Evolutionary conservation across 2,329 filamentous ascomycete genomes (phyloP), one percentile per base, ranked within the genome.

Genomic region (Alternaria infectoria): DNA sequence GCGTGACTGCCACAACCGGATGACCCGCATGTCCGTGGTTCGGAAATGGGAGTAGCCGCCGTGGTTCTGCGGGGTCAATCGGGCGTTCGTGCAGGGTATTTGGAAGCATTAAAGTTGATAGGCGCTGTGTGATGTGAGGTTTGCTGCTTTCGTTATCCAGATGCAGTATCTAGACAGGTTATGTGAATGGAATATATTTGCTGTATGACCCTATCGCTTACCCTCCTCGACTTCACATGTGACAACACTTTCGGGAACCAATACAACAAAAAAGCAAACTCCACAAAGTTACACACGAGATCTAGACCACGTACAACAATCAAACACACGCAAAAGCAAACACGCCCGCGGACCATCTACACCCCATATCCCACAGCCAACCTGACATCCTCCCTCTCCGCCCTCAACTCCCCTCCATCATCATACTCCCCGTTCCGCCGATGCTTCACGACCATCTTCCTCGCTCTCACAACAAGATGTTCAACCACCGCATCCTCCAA

Each of bases 391-490:
- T 61, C 32, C 8, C 7, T 36, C 19, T 61, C 51, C 11, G 8
- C 15, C 25, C 44, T 55, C 44, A 56, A 56, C 44, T 50, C 58
- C 12, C 28, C 30, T 15, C 28, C 30, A n/a, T 19, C 25, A n/a
- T 26, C 51, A 25, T 23, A 50, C 6, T 15, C 19, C n/a, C n/a
- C 58, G 9, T 44, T 56, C 23, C 44, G 43, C 30, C 44, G 6
- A 49, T 61, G 51, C 30, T 56, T 55, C 11, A 28, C 7, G 9
- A 55, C 26, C 50, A 55, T 49, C 50, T 40, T 55, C 50, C 49
- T 46, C 50, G 50, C 57, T 8, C 49, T 23, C 11, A 36, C 6
- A 17, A 55, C 50, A 25, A 55, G 21, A 21, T 26, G 40, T 2
- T 60, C 57, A 4, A 54, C 2, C 21, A 55, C 30, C 6, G 26